Evolutionary conservation across 225 moss, liverwort and hornwort genomes (phyloP).

Genomic region (Anthoceros angustus): DNA sequence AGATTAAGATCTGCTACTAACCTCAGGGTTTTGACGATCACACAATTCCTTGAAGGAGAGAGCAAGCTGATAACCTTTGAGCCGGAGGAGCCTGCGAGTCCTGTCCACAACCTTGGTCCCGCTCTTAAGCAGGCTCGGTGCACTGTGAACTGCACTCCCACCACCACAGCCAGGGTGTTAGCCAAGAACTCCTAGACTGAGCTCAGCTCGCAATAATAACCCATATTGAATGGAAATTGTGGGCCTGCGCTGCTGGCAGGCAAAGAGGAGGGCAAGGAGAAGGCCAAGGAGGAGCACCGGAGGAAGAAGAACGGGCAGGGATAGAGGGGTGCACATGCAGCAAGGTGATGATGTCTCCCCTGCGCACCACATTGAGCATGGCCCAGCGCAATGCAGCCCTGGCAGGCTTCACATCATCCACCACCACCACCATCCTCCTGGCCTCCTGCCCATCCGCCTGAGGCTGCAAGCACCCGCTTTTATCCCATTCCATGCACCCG

Average conservation of each 20-base stretch:
- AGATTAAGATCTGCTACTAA: not conserved
- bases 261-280: not conserved
- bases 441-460: not conserved
- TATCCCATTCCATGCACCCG: constrained; percentile 1
- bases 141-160: too few species aligned
- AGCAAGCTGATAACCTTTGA: not conserved
- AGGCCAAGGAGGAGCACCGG: constrained; percentile 12
- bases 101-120: not conserved
- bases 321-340: constrained; percentile 20
- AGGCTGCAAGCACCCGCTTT: not conserved
- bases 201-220: too few species aligned
- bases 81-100: not conserved
- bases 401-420: constrained; percentile 21
- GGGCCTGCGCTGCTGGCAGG: not conserved
- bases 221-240: too few species aligned
- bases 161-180: too few species aligned
- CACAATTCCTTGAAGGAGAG: not conserved
- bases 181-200: too few species aligned
- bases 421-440: constrained; percentile 26
- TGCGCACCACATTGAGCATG: constrained; percentile 27
- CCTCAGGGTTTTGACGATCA: not conserved
- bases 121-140: not conserved
- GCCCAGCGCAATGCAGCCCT: constrained; percentile 28
- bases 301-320: constrained; percentile 10
- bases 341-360: constrained; percentile 20